Evolutionary conservation across 305 asterid species (phyloP), one percentile per base, ranked within the genome.

Genomic region (Fraxinus dipetala): DNA sequence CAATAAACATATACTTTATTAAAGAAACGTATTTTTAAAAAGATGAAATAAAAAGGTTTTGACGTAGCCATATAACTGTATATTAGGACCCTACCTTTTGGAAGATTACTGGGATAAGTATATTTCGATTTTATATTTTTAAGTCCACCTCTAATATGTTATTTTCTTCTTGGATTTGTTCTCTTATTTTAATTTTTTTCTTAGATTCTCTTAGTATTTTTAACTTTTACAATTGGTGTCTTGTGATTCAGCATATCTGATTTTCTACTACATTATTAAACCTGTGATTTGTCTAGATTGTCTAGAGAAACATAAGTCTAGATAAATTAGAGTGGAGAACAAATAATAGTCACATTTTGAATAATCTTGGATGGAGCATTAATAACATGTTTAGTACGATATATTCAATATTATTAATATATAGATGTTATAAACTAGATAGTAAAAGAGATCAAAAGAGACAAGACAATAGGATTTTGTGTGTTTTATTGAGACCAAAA

Each of bases 1-100:
- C 56, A 75, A 78, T 84, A 84, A 85, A 86, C 84, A 81, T 84
- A 85, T 31, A 80, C 75, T 67, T 22, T 72, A n/a, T 43, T 26
- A 32, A 51, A 72, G 14, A 75, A 82, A 28, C 9, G 54, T 28
- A 67, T 26, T 26, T 1, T 26, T 26, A 26, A 26, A 1, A 26
- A 26, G 28, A 26, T 24, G 14, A 54, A 69, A 31, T 28, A 6
- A 26, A 81, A 70, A 61, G 83, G 74, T 78, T 79, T 36, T 73
- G 83, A 82, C 35, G 81, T 81, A 30, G 86, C 80, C 79, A 77
- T 84, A 54, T 80, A 77, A 75, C 83, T 76, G 76, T 83, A 77
- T 38, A 14, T 32, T 78, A 36, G 87, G 87, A 63, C 18, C 14
- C 24, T 81, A 84, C 48, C 63, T 6, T n/a, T 77, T 84, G 86